These are phyloP conservation scores for Coemansia sp. DNA, from an alignment of 192 early-diverging fungal genomes.

Conservation along the genomic window DNA sequence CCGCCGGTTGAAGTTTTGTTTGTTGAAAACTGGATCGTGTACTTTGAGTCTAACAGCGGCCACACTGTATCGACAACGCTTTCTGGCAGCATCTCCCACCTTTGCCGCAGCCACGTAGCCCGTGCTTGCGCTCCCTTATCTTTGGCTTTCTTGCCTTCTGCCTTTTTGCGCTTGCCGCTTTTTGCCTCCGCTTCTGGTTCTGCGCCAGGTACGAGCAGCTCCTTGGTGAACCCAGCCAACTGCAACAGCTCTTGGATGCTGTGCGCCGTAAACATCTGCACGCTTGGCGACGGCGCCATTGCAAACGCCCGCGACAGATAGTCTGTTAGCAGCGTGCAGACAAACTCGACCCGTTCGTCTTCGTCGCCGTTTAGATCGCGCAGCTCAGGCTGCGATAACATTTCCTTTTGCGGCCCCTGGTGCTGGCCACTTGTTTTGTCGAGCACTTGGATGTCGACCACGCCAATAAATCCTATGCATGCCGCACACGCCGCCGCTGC, in stretches of 20 bases:
- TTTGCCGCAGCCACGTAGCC: conserved; percentile 19
- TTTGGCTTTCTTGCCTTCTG: neutral
- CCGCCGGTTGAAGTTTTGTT: conserved; percentile 6
- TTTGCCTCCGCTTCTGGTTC: conserved; percentile 3
- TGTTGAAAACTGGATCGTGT: conserved; percentile 35
- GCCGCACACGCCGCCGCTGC: conserved; percentile 44
- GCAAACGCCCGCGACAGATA: conserved; percentile 45
- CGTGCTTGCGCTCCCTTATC: conserved; percentile 2
- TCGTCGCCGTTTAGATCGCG: conserved; percentile 18
- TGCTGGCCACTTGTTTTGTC: neutral
- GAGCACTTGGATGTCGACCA: conserved; percentile 9
- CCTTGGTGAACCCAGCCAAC: conserved; percentile 38
- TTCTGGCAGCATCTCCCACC: conserved; percentile 44
- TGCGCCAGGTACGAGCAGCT: neutral
- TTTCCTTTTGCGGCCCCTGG: neutral
- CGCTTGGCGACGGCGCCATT: conserved; percentile 44
- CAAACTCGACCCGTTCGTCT: conserved; percentile 44
- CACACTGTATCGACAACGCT: conserved; percentile 21
- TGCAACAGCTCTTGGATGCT: conserved; percentile 49
- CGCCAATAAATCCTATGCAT: conserved; percentile 38
- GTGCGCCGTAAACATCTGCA: conserved; percentile 43
- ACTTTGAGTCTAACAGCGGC: conserved; percentile 48
- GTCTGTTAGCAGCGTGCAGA: conserved; percentile 43
- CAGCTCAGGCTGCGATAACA: neutral
- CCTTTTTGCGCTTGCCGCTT: conserved; percentile 3